Conservation (phyloP, 2,329 filamentous ascomycete genomes). For the Fusarium musae region DNA sequence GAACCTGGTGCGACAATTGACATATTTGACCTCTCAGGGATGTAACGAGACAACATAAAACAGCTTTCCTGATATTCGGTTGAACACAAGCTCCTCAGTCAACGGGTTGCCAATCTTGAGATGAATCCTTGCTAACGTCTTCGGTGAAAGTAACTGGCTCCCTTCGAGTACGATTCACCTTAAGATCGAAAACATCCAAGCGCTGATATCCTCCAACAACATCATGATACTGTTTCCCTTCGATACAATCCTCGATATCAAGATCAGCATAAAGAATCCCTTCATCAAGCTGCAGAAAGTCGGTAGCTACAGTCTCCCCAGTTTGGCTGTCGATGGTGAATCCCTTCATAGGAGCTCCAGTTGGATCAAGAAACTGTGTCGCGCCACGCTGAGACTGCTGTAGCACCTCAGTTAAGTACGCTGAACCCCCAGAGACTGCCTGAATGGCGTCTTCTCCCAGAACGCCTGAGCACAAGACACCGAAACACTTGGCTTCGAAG, state of each 20-base stretch:
- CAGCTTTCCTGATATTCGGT: too few relatives aligned
- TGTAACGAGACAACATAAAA: accelerated
- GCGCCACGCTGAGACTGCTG: constrained; percentile 54
- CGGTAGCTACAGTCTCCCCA: constrained; percentile 35
- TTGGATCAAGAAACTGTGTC: constrained; percentile 63
- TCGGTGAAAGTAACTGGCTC: constrained; percentile 47
- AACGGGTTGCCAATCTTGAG: neutral
- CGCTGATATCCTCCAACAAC: constrained; percentile 66
- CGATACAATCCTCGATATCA: constrained; percentile 60
- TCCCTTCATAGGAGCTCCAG: constrained; percentile 53
- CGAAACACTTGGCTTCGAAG: constrained; percentile 68
- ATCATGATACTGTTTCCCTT: constrained; percentile 68
- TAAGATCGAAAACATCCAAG: constrained; percentile 63
- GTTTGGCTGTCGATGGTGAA: constrained; percentile 49
- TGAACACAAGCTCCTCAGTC: neutral
- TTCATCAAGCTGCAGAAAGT: constrained; percentile 58
- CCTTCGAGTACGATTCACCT: constrained; percentile 55
- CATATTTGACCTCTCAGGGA: accelerated
- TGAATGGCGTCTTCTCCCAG: constrained; percentile 55
- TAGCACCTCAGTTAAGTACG: constrained; percentile 48
- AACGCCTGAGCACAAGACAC: constrained; percentile 59
- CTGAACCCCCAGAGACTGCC: constrained; percentile 45
- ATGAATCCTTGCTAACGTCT: accelerated
- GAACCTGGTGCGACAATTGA: neutral
- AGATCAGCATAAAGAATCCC: constrained; percentile 64